Base-by-base conservation (phyloP, 140 eudicot genomes). In the Oenanthe javanica region DNA sequence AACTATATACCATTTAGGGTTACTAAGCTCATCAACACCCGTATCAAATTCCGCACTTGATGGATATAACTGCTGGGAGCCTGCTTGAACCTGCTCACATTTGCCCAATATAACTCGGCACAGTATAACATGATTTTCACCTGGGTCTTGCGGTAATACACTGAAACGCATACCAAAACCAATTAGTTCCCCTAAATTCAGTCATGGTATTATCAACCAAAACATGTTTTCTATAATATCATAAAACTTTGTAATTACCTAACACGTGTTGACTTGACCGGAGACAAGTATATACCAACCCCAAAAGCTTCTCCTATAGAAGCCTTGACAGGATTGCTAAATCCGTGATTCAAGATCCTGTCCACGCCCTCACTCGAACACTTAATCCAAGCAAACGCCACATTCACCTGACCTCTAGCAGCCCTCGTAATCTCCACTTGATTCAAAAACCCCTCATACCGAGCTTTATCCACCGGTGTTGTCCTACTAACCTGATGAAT, bases 71-170 rank as follows among this genome's bases (percentile, higher is more conserved):
- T 86, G 89, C 40, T 40, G 82, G 11, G 88, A 84, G 5, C 89
- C 87, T 2, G 59, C 83, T 76, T 54, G 82, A 77, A 88, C 77
- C 73, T 82, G 78, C 76, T 88, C 89, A 61, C 83, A 78, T n/a
- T 78, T 86, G 1, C 92, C 92, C 75, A 88, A 70, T 45, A 88
- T 80, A 40, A 88, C 84, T 18, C 92, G 81, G 45, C 89, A 86
- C 77, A 88, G 51, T 11, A 86, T 47, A 10, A 81, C 72, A 84
- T 88, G 92, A 70, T 72, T 82, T 46, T 86, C 92, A 0, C 92
- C 92, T 12, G 73, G 84, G 67, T 88, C 88, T 25, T 43, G 71
- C 31, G 78, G 51, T 85, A 84, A 73, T 61, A 82, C 79, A 86
- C 92, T 88, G 70, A 21, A 57, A 63, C 12, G 31, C 71, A 83